These are phyloP conservation scores for Talaromyces funiculosus DNA, from an alignment of 2,329 filamentous ascomycete species.

Conservation along the genomic window DNA sequence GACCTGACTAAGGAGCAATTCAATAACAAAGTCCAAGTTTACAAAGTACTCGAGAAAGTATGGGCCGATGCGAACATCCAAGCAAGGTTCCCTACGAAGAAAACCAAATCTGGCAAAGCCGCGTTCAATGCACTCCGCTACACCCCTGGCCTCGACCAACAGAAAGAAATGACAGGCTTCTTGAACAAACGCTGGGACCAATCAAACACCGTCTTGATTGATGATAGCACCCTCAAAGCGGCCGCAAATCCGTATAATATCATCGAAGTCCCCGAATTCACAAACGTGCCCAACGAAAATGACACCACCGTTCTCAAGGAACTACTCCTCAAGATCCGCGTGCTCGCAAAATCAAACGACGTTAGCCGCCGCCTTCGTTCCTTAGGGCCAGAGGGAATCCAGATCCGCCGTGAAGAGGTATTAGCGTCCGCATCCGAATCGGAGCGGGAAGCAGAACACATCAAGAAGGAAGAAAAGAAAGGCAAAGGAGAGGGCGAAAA, in stretches of 20 bases:
- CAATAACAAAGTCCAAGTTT: slow-evolving; percentile 69
- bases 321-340: slow-evolving; percentile 50
- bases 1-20: slow-evolving; percentile 62
- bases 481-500: neutral
- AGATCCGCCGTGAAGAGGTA: slow-evolving; percentile 5
- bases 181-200: slow-evolving; percentile 60
- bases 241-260: slow-evolving; percentile 78
- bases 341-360: slow-evolving; percentile 45
- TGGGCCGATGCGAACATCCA: slow-evolving; percentile 55
- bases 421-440: neutral
- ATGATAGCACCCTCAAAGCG: slow-evolving; percentile 78
- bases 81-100: slow-evolving; percentile 33
- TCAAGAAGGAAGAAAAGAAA: neutral
- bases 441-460: neutral
- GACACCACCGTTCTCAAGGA: slow-evolving; percentile 44
- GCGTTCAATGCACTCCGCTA: neutral
- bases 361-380: slow-evolving; percentile 39
- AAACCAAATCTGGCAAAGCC: slow-evolving; percentile 8
- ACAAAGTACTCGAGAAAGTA: slow-evolving; percentile 72
- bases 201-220: slow-evolving; percentile 80
- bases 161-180: slow-evolving; percentile 25
- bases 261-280: slow-evolving; percentile 73
- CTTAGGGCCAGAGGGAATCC: slow-evolving; percentile 26
- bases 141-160: neutral
- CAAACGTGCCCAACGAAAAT: slow-evolving; percentile 35